Conservation (phyloP, 108 stramenopile species). For the Discostella pseudostelligera region DNA sequence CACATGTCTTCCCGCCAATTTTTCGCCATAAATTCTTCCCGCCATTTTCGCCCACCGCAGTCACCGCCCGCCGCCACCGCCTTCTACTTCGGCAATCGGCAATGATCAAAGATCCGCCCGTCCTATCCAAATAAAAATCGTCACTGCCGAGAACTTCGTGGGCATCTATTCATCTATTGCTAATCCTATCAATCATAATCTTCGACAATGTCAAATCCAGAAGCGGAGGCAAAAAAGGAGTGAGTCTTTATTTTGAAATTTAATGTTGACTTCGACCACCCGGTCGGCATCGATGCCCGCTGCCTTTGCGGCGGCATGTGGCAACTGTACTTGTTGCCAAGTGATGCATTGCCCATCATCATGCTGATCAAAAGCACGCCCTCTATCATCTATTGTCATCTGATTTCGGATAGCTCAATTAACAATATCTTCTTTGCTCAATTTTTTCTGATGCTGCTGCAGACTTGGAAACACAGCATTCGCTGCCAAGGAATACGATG, state of each 20-base stretch:
- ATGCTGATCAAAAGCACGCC: too few species aligned
- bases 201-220: constrained; percentile 45
- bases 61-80: too few species aligned
- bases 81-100: too few species aligned
- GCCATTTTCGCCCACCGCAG: too few species aligned
- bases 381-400: constrained; percentile 6
- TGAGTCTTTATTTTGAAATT: constrained; percentile 22
- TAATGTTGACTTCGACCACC: too few species aligned
- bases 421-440: background rate
- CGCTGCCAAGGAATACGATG: constrained; percentile 72
- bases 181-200: background rate
- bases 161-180: background rate
- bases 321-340: background rate
- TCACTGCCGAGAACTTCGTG: too few species aligned
- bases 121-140: too few species aligned
- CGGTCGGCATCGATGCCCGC: too few species aligned
- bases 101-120: too few species aligned
- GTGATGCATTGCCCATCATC: too few species aligned
- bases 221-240: constrained; percentile 51
- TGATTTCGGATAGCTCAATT: background rate
- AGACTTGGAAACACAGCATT: constrained; percentile 91
- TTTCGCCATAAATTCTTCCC: too few species aligned
- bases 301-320: background rate
- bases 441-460: background rate
- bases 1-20: background rate